Evolutionary conservation across 2,329 filamentous ascomycete genomes (phyloP).

Genomic region (Monascus ruber): DNA sequence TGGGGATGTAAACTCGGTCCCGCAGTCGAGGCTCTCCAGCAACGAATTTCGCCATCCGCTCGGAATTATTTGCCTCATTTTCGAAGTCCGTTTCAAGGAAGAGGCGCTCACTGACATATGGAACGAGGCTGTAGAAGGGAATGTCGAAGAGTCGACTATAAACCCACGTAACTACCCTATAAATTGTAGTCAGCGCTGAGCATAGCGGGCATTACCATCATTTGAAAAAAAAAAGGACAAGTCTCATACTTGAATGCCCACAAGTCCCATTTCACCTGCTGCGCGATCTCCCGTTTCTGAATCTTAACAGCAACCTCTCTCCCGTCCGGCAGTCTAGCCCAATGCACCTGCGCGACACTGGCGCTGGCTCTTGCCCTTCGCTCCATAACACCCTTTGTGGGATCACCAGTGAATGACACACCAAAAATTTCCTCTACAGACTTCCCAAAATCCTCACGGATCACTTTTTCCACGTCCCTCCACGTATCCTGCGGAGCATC

Average conservation of each 20-base stretch:
- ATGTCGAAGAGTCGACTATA: slow-evolving; percentile 86
- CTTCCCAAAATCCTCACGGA: slow-evolving; percentile 76
- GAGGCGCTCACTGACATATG: slow-evolving; percentile 85
- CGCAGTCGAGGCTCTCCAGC: slow-evolving; percentile 62
- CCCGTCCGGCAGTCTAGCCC: slow-evolving; percentile 76
- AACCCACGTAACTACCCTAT: slow-evolving; percentile 62
- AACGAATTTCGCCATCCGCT: slow-evolving; percentile 70
- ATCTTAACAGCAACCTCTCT: slow-evolving; percentile 91
- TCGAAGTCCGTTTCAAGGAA: slow-evolving; percentile 89
- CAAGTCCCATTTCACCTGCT: slow-evolving; percentile 86
- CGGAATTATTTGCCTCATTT: slow-evolving; percentile 81
- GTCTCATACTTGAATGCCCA: slow-evolving; percentile 73
- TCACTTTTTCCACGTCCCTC: slow-evolving; percentile 73
- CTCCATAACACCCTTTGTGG: slow-evolving; percentile 56
- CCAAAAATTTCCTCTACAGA: slow-evolving; percentile 86
- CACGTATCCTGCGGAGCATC: slow-evolving; percentile 90
- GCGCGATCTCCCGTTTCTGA: slow-evolving; percentile 86
- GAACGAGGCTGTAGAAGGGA: slow-evolving; percentile 82
- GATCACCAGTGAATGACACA: slow-evolving; percentile 62
- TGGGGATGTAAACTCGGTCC: slow-evolving; percentile 76
- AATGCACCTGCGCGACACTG: slow-evolving; percentile 93
- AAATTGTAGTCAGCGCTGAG: neutral
- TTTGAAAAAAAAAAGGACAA: neutral
- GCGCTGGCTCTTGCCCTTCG: slow-evolving; percentile 63
- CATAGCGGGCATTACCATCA: slow-evolving; percentile 6